A percentile compares a stretch with the other conserved stretches of the same genome.
phyloP scores from a whole-genome alignment of 2,329 filamentous ascomycete genomes.

The Tolypocladium capitatum region DNA sequence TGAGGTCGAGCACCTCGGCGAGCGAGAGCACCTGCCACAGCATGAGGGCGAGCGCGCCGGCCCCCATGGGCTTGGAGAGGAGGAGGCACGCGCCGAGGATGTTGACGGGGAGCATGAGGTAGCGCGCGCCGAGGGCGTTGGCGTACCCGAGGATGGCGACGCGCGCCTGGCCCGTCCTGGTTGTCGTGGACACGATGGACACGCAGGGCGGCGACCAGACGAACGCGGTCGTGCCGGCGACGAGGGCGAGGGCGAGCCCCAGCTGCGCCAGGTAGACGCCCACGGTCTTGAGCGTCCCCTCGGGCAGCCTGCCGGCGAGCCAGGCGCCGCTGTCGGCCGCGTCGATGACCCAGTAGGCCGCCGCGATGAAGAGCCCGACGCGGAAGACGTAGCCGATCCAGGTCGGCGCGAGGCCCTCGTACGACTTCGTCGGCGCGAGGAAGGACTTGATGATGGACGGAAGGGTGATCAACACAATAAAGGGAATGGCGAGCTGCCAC shows the following conservation, averaged over 20 bases:
- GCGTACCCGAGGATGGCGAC: slow-evolving; percentile 82
- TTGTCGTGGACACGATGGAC: slow-evolving; percentile 47
- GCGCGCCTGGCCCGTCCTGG: slow-evolving; percentile 31
- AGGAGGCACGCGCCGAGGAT: slow-evolving; percentile 65
- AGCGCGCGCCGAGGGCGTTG: slow-evolving; percentile 85
- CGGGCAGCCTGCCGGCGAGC: slow-evolving; percentile 44
- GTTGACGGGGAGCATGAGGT: slow-evolving; percentile 70
- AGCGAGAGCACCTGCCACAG: slow-evolving; percentile 80
- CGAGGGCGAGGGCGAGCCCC: slow-evolving; percentile 65
- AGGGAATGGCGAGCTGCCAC: slow-evolving; percentile 78
- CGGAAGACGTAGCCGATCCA: slow-evolving; percentile 79
- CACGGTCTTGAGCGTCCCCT: slow-evolving; percentile 54
- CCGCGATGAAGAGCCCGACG: slow-evolving; percentile 58
- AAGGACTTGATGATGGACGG: slow-evolving; percentile 69
- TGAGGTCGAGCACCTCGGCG: slow-evolving; percentile 49
- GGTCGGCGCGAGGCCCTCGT: slow-evolving; percentile 69
- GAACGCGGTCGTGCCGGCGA: slow-evolving; percentile 75
- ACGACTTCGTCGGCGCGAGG: slow-evolving; percentile 70
- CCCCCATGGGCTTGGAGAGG: slow-evolving; percentile 89
- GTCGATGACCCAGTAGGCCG: slow-evolving; percentile 79
- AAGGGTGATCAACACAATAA: slow-evolving; percentile 56
- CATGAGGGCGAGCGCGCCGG: slow-evolving; percentile 68
- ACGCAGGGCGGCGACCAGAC: slow-evolving; percentile 77
- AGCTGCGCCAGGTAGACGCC: slow-evolving; percentile 70
- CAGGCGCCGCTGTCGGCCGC: slow-evolving; percentile 77